Conservation (phyloP, 169 alveolate genomes). For the Plasmodium adleri region DNA sequence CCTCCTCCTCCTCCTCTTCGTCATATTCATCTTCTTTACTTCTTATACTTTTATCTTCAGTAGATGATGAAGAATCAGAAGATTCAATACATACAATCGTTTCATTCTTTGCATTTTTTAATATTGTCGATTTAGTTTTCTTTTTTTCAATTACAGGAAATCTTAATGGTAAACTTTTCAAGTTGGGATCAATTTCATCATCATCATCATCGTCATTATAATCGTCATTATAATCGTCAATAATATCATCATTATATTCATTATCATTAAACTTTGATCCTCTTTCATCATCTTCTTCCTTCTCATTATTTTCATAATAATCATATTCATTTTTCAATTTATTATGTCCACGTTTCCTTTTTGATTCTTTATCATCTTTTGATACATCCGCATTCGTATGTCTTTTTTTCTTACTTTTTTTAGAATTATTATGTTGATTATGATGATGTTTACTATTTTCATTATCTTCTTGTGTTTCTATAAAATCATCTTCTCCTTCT, state of each 20-base stretch:
- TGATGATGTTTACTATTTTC: no score
- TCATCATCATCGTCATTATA: not conserved
- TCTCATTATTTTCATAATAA: not conserved
- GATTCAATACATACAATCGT: not conserved
- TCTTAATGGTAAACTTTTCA: no score
- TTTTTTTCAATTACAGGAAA: conserved; percentile 1
- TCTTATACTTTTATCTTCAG: conserved; percentile 14
- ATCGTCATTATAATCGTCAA: not conserved
- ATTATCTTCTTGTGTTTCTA: not conserved
- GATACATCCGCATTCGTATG: no score
- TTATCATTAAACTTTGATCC: not conserved
- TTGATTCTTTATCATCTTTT: no score
- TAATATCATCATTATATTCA: not conserved
- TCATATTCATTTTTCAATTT: no score
- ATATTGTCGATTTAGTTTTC: not conserved
- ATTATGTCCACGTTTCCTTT: no score
- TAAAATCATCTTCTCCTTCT: not conserved
- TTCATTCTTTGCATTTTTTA: conserved; percentile 5
- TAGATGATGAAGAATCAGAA: conserved; percentile 37
- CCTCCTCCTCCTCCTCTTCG: not conserved
- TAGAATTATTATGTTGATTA: no score
- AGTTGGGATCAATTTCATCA: not conserved
- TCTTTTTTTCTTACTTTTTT: no score
- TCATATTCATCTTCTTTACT: conserved; percentile 17
- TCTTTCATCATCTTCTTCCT: not conserved